Evolutionary conservation across 1,284 basidiomycete genomes (phyloP), one percentile per base, ranked within the genome.

Genomic region (Rhodofomes roseus): DNA sequence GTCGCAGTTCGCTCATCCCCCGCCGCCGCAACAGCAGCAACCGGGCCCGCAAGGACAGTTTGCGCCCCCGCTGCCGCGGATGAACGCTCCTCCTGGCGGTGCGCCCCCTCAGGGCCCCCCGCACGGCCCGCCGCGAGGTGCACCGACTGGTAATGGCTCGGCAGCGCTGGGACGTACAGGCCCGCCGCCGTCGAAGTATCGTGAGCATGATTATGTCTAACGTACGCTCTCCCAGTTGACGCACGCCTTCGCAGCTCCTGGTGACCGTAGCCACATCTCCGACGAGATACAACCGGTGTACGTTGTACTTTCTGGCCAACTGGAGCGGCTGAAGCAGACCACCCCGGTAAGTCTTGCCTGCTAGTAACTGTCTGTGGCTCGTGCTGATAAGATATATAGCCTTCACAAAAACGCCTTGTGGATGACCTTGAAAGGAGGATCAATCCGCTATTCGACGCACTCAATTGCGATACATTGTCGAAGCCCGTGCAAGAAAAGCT

Each of bases 381-480:
- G 22, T 37, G 12, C 23, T 39, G 27, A 48, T 16, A 34, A 16
- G 20, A 16, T 60, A 54, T 62, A 16, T 71, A 92, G 86, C 83
- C 91, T 8, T 84, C 89, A 65, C 89, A 96, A 77, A 92, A 89
- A 74, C 87, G 92, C 37, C 82, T 96, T 66, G 85, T 89, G 0
- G 93, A 95, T 61, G 96, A 98, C 70, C 84, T 95, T 2, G 95
- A 97, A 71, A 84, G 93, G 27, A 82, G 96, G 29, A 80, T 97
- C 69, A 95, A 90, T 72, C 83, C 89, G 4, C 76, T 98, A 56
- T 96, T 96, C 67, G 96, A 98, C 72, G 88, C 88, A 31, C 77
- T 98, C 66, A 98, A 98, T 75, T 96, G 94, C 70, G 94, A 93
- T 66, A 90, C 92, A 7, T 73, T 98, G 22, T 89, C 91, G n/a